phyloP scores from a whole-genome alignment of 805 yeast species.

The Suhomyces sp. region DNA sequence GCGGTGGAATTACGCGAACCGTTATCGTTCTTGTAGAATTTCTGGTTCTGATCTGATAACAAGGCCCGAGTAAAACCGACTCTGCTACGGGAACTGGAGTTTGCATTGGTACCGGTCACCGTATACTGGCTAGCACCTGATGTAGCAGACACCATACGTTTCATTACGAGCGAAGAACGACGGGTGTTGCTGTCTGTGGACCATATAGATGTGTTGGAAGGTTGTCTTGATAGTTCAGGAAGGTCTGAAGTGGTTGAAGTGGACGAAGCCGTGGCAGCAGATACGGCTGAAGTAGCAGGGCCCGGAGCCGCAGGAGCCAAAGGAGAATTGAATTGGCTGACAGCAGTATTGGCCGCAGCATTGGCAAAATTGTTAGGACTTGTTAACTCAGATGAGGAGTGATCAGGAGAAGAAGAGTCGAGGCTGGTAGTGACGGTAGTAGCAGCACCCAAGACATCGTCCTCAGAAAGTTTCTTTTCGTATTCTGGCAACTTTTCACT shows the following conservation, averaged over 20 bases:
- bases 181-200: constrained; percentile 29
- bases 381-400: not conserved
- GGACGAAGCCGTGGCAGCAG: not conserved
- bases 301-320: not conserved
- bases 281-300: not conserved
- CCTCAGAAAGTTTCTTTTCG: constrained; percentile 1
- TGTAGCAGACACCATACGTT: constrained; percentile 27
- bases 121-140: constrained; percentile 28
- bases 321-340: not conserved
- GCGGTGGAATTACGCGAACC: constrained; percentile 6
- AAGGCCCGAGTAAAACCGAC: constrained; percentile 44
- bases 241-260: not conserved
- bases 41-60: constrained; percentile 27
- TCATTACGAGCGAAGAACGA: constrained; percentile 28
- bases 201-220: constrained; percentile 36
- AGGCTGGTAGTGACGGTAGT: constrained; percentile 4
- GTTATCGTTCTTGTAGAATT: constrained; percentile 18
- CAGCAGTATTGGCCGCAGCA: not conserved
- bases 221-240: constrained; percentile 18
- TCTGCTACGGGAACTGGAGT: constrained; percentile 14
- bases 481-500: not conserved
- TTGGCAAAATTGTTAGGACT: not conserved
- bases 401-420: constrained; percentile 1
- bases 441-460: not conserved
- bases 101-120: constrained; percentile 11